Percentiles rank a stretch among this genome's conserved stretches.
phyloP scores from a whole-genome alignment of 768 basidiomycete species.

The Suillus clintonianus region DNA sequence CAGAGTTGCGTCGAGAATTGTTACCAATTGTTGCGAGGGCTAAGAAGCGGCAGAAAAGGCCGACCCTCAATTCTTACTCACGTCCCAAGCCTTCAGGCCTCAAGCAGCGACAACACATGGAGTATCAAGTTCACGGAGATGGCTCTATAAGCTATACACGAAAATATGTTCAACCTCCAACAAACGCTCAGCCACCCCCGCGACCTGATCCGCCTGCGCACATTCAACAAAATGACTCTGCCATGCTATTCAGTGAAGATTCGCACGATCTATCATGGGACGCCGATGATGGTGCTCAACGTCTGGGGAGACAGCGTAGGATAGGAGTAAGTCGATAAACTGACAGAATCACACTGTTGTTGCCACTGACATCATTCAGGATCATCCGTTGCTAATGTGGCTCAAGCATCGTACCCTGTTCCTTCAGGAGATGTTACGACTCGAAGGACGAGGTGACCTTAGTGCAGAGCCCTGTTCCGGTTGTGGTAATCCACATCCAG shows the following conservation, averaged over 20 bases:
- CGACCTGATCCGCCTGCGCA: not conserved
- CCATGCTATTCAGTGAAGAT: not conserved
- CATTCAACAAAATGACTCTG: not conserved
- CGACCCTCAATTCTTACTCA: not conserved
- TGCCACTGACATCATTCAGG: not conserved
- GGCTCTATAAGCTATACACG: not conserved
- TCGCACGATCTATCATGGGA: not conserved
- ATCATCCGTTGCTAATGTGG: slow-evolving; percentile 1
- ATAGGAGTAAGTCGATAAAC: not conserved
- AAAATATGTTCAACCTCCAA: not conserved
- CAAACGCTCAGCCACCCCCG: not conserved
- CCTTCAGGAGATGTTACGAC: slow-evolving; percentile 8
- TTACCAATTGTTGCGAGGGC: not conserved
- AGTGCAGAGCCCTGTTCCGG: not conserved
- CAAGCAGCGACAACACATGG: not conserved
- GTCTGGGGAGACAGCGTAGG: not conserved
- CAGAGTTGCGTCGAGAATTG: too few species aligned
- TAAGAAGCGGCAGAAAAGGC: not conserved
- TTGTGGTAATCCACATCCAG: not conserved
- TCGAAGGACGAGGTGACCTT: slow-evolving; percentile 2
- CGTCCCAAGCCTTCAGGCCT: not conserved
- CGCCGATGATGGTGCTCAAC: not conserved
- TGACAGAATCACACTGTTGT: not conserved
- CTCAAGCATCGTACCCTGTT: not conserved
- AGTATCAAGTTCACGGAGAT: not conserved